Base-by-base conservation (phyloP, 208 protist genomes). In the Angomonas deanei region DNA sequence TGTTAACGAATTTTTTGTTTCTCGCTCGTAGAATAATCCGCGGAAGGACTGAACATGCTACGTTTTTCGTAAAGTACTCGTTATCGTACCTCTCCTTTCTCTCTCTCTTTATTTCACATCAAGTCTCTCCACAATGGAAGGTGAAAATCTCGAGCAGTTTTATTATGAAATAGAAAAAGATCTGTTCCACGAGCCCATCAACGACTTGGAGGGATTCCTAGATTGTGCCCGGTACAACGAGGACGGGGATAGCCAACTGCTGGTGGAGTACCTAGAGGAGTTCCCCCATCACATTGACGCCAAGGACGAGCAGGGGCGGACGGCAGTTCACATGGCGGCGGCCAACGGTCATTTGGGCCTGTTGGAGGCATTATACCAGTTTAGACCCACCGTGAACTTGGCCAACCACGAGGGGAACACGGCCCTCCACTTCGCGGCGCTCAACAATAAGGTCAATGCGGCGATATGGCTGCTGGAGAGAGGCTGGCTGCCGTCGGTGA, bases 181-280 rank as follows among this genome's bases (percentile, higher is more conserved):
- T 30, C 23, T 28, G 23, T 56, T 56, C 28, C 19, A 60, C 36
- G 71, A 72, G 61, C 82, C 81, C 3, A 65, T 78, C 10, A 84
- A 78, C 38, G 75, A 83, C 36, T 61, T 82, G 15, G 85, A 92
- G 60, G 89, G 80, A 1, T 89, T 93, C 49, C 66, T 95, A 4
- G 82, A 95, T 64, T 87, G 83, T 50, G 89, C 89, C 6, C 83
- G 89, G 10, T 95, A 95, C 72, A 90, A 91, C 63, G 89, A 95
- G 21, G 62, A 69, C 8, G 89, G 66, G 21, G 89, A 95, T 53
- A 67, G 74, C 23, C 60, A 68, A 27, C 49, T 63, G 30, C 72
- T 95, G 2, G 46, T 56, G 33, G 47, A 62, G n/a, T 83, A 86
- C 66, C 64, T 95, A 8, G 53, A 74, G 34, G 38, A 59, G 19